Conservation (phyloP, 805 yeast species). For the Suhomyces sp. region DNA sequence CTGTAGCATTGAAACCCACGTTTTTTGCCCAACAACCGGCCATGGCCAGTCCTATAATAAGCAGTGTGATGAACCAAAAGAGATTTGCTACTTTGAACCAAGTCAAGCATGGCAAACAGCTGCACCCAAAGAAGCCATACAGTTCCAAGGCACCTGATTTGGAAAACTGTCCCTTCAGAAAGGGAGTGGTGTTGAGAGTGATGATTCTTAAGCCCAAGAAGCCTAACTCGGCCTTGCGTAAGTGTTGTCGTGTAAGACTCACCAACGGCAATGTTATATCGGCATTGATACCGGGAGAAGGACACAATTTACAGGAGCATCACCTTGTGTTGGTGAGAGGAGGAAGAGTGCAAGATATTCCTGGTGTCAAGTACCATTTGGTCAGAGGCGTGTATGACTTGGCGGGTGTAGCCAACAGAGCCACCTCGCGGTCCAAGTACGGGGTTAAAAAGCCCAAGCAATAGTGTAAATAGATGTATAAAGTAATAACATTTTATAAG, state of each 20-base stretch:
- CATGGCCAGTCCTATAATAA: slow-evolving; percentile 5
- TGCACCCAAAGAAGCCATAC: slow-evolving; percentile 47
- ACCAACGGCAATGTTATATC: slow-evolving; percentile 85
- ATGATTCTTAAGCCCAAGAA: slow-evolving; percentile 96
- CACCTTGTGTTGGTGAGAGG: slow-evolving; percentile 95
- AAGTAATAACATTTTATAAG: neutral
- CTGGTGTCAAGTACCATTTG: slow-evolving; percentile 94
- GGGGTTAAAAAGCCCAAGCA: slow-evolving; percentile 82
- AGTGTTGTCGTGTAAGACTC: slow-evolving; percentile 91
- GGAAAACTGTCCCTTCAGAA: slow-evolving; percentile 76
- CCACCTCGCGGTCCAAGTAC: slow-evolving; percentile 85
- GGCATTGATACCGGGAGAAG: slow-evolving; percentile 97
- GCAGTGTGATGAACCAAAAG: slow-evolving; percentile 29
- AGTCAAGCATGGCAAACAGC: slow-evolving; percentile 61
- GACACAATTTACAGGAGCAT: slow-evolving; percentile 97
- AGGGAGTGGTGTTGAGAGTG: slow-evolving; percentile 91
- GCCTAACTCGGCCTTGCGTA: slow-evolving; percentile 97
- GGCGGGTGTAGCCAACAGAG: slow-evolving; percentile 91
- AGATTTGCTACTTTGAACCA: slow-evolving; percentile 75
- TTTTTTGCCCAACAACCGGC: neutral
- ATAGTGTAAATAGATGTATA: slow-evolving; percentile 2
- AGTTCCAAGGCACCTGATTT: slow-evolving; percentile 74
- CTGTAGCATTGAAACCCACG: neutral
- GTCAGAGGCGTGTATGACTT: slow-evolving; percentile 92
- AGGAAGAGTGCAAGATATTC: slow-evolving; percentile 97